Evolutionary conservation across 148 eudicot genomes (phyloP).

Genomic region (Agrostemma githago): DNA sequence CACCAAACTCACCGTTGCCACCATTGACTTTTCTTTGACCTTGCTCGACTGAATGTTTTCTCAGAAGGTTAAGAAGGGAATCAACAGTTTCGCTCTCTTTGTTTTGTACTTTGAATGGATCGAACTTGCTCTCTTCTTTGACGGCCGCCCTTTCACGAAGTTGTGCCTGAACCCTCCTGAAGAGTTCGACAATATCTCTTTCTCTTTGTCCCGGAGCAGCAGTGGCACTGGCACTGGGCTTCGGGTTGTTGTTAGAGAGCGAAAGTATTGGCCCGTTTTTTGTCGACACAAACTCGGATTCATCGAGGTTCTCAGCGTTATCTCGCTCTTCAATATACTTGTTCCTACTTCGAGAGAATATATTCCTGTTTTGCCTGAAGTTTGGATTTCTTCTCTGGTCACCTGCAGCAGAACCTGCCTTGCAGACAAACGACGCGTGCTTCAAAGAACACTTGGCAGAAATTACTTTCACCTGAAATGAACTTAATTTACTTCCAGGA

Average conservation of each 20-base stretch:
- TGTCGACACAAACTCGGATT: constrained; percentile 57
- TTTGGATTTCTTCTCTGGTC: constrained; percentile 70
- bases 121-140: constrained; percentile 69
- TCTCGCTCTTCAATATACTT: constrained; percentile 67
- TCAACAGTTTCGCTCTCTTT: constrained; percentile 76
- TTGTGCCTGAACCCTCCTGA: constrained; percentile 68
- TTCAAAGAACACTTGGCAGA: constrained; percentile 36
- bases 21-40: constrained; percentile 52
- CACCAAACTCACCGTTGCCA: constrained; percentile 32
- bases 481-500: constrained; percentile 31
- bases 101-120: constrained; percentile 42
- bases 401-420: constrained; percentile 42
- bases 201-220: constrained; percentile 73
- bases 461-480: constrained; percentile 29
- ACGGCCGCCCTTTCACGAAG: constrained; percentile 66
- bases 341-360: constrained; percentile 58
- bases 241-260: constrained; percentile 37
- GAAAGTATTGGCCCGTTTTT: constrained; percentile 72
- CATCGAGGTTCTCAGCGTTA: constrained; percentile 55
- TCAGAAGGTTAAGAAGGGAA: constrained; percentile 72
- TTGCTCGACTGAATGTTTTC: constrained; percentile 69
- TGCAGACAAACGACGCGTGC: constrained; percentile 44
- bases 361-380: constrained; percentile 61
- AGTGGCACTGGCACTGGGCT: constrained; percentile 45
- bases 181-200: constrained; percentile 76